These are phyloP conservation scores for Heritiera fomes DNA, from an alignment of 345 rosid genomes.

Conservation along the genomic window DNA sequence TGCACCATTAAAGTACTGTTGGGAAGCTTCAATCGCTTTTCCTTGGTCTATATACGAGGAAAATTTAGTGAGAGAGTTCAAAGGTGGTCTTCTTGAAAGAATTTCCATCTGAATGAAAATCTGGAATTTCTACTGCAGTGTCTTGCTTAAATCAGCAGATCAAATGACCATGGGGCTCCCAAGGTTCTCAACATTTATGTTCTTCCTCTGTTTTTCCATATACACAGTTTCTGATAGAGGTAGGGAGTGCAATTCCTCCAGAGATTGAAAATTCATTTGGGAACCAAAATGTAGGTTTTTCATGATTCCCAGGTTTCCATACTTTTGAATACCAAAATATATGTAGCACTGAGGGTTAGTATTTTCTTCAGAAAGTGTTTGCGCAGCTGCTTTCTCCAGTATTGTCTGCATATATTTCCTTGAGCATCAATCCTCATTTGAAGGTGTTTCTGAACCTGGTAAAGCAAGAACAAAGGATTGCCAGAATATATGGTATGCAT, in stretches of 20 bases:
- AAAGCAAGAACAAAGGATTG: background rate
- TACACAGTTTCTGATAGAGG: background rate
- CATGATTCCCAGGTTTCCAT: background rate
- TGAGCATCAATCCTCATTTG: conserved; percentile 46
- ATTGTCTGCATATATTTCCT: conserved; percentile 39
- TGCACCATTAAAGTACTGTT: background rate
- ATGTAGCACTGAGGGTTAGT: background rate
- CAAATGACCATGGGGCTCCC: background rate
- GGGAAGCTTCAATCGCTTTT: background rate
- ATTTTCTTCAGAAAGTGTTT: conserved; percentile 26
- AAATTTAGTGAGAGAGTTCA: background rate
- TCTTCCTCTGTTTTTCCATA: background rate
- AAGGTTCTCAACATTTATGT: background rate
- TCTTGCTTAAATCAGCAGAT: background rate
- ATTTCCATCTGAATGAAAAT: background rate
- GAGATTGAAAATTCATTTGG: background rate
- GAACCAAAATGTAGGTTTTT: background rate
- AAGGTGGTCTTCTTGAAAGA: background rate
- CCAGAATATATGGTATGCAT: too few relatives aligned
- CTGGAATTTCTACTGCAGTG: background rate
- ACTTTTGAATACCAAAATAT: background rate
- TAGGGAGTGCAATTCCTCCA: background rate
- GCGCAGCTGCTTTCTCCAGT: conserved; percentile 38
- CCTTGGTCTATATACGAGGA: background rate
- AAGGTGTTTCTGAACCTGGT: conserved; percentile 42